Evolutionary conservation across 169 alveolate genomes (phyloP), one percentile per base, ranked within the genome.

Genomic region (Cryptosporidium ubiquitum): DNA sequence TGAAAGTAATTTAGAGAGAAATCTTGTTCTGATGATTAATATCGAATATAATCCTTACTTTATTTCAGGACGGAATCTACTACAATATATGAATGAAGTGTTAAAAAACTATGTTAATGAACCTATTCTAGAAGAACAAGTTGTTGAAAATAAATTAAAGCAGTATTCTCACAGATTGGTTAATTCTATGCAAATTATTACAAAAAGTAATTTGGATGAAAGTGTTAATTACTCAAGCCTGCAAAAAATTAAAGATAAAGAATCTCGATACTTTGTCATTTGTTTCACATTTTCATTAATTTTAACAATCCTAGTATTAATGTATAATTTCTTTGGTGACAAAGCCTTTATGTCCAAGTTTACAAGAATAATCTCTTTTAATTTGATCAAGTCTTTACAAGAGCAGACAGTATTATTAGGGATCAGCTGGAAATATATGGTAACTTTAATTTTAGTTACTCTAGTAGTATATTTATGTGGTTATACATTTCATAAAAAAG

Each of bases 401-500:
- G 35, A 39, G 40, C 66, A 20, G 10, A 12, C 79, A 9, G 42
- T 42, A n/a, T 3, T 79, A 60, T 73, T 79, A 14, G 89, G 89
- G 4, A 79, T 79, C 23, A 58, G 68, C 44, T 79, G 89, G 74
- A 79, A 79, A 58, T 79, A 79, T 20, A 0, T 49, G 7, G 20
- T 79, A 14, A 79, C 42, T 44, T 44, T 79, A 20, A 9, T 61
- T 23, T 23, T 79, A 20, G 89, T 79, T 10, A 61, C 79, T 23
- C 5, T 64, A 29, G 74, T 79, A 29, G 89, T 79, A 23, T 79
- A 79, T 39, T 26, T 79, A 39, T 79, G 89, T 60, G 89, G 89
- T 1, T 64, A 42, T 26, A 14, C 74, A n/a, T 79, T 79, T 64
- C 73, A 79, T 61, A 60, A 42, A 29, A 79, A 61, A 61, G 89